Percentiles rank a stretch among this genome's conserved stretches.
These are phyloP conservation scores for Teunomyces stri DNA, from an alignment of 805 yeast species.

Conservation along the genomic window DNA sequence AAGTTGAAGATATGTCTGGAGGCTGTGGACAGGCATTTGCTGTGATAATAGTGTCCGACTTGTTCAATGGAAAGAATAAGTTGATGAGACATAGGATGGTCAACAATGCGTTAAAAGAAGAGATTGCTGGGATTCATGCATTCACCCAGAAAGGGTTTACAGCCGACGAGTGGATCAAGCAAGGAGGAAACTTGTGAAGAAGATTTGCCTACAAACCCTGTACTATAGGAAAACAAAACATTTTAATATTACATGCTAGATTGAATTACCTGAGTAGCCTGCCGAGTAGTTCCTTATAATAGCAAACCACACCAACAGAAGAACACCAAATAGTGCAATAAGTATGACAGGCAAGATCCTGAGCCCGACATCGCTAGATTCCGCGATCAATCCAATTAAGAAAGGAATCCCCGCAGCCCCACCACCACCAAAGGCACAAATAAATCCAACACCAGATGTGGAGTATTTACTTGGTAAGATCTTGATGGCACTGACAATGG, in stretches of 20 bases:
- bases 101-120: constrained; percentile 75
- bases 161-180: constrained; percentile 73
- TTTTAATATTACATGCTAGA: neutral
- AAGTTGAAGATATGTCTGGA: constrained; percentile 72
- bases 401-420: constrained; percentile 81
- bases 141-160: constrained; percentile 91
- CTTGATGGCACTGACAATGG: constrained; percentile 61
- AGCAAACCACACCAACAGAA: constrained; percentile 26
- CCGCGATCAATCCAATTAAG: constrained; percentile 51
- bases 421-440: constrained; percentile 77
- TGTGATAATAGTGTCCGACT: constrained; percentile 73
- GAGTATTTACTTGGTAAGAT: constrained; percentile 60
- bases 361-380: constrained; percentile 32
- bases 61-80: constrained; percentile 78
- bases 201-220: neutral
- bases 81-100: constrained; percentile 85
- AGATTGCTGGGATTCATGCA: constrained; percentile 86
- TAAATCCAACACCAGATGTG: constrained; percentile 67
- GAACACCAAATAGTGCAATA: constrained; percentile 20
- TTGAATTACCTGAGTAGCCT: neutral
- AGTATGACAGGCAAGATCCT: constrained; percentile 31
- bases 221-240: neutral
- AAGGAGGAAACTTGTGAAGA: constrained; percentile 26
- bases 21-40: constrained; percentile 99
- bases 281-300: neutral